Base-by-base conservation (phyloP, 2,329 filamentous ascomycete species). In the Fusarium anthophilum region DNA sequence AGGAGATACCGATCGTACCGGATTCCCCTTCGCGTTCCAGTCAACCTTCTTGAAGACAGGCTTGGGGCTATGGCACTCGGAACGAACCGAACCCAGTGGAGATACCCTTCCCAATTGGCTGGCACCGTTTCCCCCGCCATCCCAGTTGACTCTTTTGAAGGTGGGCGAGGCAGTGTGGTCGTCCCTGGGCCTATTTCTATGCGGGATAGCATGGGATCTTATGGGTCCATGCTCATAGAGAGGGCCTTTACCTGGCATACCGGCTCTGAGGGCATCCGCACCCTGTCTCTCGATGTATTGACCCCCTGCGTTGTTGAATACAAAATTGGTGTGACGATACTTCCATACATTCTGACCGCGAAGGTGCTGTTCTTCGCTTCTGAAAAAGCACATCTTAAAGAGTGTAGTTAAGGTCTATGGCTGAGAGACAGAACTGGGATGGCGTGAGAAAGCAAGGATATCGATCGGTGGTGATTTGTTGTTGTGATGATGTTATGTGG, bases 81-180 rank as follows among this genome's bases (percentile, higher is more conserved):
- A 18, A 35, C 17, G 17, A 45, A 26, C 43, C 24, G 43, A 26
- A 5, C 48, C 17, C 17, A 20, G 17, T 30, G 48, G 48, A 24
- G 48, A 35, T 35, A 2, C 7, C 9, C 9, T 24, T 24, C 12
- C 4, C 11, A 20, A 13, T 5, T 8, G 11, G 24, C 3, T 5
- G 7, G 4, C 12, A 3, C 22, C 30, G 22, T 9, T 18, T 18
- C 17, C 30, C 2, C 3, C 30, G 3, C 30, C 30, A 24, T 1
- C 4, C 48, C 48, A 51, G 48, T 35, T 51, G 17, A 51, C 17
- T 4, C 10, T 18, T 9, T 35, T 4, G n/a, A 51, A 51, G 12
- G 9, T 20, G 48, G 48, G 30, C 14, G n/a, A 10, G 15, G 22
- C 47, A 30, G 22, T 18, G 28, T 32, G 47, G 47, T 50, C 45